These are phyloP conservation scores for Liriodendron chinense DNA, from an alignment of 164 flowering plant genomes.

Conservation along the genomic window DNA sequence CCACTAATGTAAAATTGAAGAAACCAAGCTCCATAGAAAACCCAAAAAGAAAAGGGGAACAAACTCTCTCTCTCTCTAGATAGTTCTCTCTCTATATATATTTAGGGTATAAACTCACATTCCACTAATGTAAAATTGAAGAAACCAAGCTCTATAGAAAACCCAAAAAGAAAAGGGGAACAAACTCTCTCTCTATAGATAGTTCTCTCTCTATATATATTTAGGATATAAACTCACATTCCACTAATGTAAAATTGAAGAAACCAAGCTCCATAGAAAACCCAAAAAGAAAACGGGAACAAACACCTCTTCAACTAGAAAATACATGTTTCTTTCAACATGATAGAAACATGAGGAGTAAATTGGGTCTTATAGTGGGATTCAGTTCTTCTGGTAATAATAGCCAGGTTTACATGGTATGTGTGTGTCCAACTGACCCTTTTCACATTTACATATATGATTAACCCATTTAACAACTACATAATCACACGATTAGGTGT, in stretches of 20 bases:
- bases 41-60: not conserved
- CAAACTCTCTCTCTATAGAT: not conserved
- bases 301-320: not conserved
- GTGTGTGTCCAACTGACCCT: conserved; percentile 28
- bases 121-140: no score
- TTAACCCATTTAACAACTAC: not conserved
- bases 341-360: conserved; percentile 65
- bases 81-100: no score
- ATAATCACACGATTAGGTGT: no score
- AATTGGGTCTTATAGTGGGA: conserved; percentile 14
- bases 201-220: not conserved
- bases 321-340: conserved; percentile 18
- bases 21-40: conserved; percentile 8
- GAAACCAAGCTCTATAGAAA: no score
- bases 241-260: no score
- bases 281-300: not conserved
- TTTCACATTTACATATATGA: not conserved
- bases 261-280: conserved; percentile 8
- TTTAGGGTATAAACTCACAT: no score
- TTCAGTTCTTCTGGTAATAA: conserved; percentile 19
- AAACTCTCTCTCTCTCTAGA: no score
- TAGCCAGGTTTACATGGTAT: conserved; percentile 38
- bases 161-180: no score
- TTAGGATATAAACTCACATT: conserved; percentile 4
- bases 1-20: no score